These are phyloP conservation scores for Fomitiporia mediterranea DNA, from an alignment of 1,284 basidiomycete species.

Conservation along the genomic window DNA sequence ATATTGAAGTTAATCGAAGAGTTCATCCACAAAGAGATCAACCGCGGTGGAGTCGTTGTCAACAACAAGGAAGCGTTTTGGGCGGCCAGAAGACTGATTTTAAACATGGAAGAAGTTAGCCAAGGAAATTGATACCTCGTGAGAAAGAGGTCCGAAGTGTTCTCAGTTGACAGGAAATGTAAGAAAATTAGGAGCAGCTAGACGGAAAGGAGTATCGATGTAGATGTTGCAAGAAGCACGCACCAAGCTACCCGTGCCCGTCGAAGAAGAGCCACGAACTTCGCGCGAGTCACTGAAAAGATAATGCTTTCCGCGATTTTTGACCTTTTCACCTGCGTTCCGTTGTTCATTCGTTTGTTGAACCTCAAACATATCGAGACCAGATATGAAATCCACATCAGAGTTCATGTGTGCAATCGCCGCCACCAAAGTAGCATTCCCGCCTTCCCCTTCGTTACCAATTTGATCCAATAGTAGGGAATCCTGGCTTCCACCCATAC, in stretches of 20 bases:
- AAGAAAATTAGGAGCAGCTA: too few relatives aligned
- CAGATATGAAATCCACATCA: constrained; percentile 6
- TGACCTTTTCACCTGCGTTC: too few relatives aligned
- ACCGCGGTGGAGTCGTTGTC: constrained; percentile 8
- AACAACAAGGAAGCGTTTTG: constrained; percentile 5
- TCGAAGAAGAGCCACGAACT: too few relatives aligned
- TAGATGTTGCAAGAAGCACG: too few relatives aligned
- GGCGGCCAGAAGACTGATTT: not conserved
- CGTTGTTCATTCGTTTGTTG: not conserved
- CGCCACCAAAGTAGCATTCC: not conserved
- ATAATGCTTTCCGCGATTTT: too few relatives aligned
- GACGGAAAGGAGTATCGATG: too few relatives aligned
- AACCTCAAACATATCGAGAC: too few relatives aligned
- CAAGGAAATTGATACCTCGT: too few relatives aligned
- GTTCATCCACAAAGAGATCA: constrained; percentile 10
- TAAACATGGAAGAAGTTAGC: not conserved
- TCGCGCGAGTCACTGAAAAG: too few relatives aligned
- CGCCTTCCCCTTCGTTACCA: not conserved
- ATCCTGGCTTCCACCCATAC: not conserved
- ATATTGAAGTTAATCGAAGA: constrained; percentile 1
- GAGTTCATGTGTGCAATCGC: constrained; percentile 6
- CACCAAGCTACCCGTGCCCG: too few relatives aligned
- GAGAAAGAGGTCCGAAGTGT: too few relatives aligned
- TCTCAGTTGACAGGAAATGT: too few relatives aligned
- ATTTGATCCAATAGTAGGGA: not conserved